Conservation (phyloP, 257 asterid species). For the Przewalskia tangutica region DNA sequence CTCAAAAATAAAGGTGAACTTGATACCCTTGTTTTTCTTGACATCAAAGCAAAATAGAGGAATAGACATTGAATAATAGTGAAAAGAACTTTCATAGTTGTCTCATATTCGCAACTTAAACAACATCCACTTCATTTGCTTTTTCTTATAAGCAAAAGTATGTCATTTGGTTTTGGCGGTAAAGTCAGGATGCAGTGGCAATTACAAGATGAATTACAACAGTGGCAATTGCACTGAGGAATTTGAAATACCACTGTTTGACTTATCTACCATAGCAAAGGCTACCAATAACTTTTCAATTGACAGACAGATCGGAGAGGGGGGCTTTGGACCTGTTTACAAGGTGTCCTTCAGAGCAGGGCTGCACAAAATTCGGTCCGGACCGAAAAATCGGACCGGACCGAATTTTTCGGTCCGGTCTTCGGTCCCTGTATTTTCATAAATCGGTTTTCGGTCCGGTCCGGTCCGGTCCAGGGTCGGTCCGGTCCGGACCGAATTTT, state of each 20-base stretch:
- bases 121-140: background rate
- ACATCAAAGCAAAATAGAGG: background rate
- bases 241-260: slow-evolving; percentile 30
- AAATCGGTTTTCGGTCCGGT: too few relatives aligned
- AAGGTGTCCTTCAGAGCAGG: too few relatives aligned
- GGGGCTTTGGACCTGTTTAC: slow-evolving; percentile 60
- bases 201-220: background rate
- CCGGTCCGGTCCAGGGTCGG: too few relatives aligned
- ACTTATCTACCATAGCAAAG: slow-evolving; percentile 14
- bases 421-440: too few relatives aligned
- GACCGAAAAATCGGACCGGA: too few relatives aligned
- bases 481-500: too few relatives aligned
- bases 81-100: background rate
- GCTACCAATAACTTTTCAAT: slow-evolving; percentile 36
- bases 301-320: slow-evolving; percentile 39
- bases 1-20: background rate
- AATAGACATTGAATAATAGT: background rate
- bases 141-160: background rate
- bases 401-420: too few relatives aligned
- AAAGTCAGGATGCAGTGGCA: background rate
- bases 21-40: background rate
- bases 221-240: slow-evolving; percentile 8
- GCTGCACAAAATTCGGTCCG: too few relatives aligned
- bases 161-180: background rate
- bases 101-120: background rate